Conservation (phyloP, 164 flowering plant genomes). For the Vitis rotundifolia region DNA sequence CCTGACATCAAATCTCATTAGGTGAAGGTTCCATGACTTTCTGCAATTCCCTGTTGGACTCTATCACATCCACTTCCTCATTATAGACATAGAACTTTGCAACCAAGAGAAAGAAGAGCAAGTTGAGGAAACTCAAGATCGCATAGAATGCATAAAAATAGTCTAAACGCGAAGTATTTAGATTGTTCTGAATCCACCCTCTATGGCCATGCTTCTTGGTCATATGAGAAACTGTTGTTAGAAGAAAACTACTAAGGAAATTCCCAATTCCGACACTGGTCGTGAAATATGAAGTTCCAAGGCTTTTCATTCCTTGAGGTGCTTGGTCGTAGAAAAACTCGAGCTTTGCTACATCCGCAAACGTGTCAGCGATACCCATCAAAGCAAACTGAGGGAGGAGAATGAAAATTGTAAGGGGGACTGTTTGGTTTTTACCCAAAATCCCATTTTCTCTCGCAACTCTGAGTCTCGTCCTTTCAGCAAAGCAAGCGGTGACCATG, state of each 20-base stretch:
- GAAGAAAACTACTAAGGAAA: constrained; percentile 52
- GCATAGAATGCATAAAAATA: constrained; percentile 53
- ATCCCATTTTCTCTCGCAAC: constrained; percentile 38
- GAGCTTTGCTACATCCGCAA: constrained; percentile 55
- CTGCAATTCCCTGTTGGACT: constrained; percentile 21
- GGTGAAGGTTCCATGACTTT: background rate
- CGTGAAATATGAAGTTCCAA: constrained; percentile 60
- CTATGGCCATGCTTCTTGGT: constrained; percentile 36
- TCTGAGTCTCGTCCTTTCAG: constrained; percentile 46
- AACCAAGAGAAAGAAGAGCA: constrained; percentile 40
- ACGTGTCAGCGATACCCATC: constrained; percentile 55
- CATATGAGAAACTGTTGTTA: constrained; percentile 36
- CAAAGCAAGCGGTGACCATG: constrained; percentile 43
- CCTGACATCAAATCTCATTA: no score
- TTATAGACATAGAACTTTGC: constrained; percentile 51
- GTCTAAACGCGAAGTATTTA: constrained; percentile 61
- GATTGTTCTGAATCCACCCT: constrained; percentile 60
- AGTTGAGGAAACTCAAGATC: constrained; percentile 42
- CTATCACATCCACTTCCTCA: constrained; percentile 32
- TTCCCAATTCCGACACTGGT: constrained; percentile 53
- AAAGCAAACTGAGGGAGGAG: constrained; percentile 62
- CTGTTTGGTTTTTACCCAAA: constrained; percentile 11
- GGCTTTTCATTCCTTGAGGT: constrained; percentile 64
- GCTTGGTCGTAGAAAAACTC: constrained; percentile 79
- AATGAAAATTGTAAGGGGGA: constrained; percentile 50